A percentile compares a stretch with the other conserved stretches of the same genome.
These are phyloP conservation scores for Pichia norvegensis DNA, from an alignment of 1,139 yeast species.

Conservation along the genomic window DNA sequence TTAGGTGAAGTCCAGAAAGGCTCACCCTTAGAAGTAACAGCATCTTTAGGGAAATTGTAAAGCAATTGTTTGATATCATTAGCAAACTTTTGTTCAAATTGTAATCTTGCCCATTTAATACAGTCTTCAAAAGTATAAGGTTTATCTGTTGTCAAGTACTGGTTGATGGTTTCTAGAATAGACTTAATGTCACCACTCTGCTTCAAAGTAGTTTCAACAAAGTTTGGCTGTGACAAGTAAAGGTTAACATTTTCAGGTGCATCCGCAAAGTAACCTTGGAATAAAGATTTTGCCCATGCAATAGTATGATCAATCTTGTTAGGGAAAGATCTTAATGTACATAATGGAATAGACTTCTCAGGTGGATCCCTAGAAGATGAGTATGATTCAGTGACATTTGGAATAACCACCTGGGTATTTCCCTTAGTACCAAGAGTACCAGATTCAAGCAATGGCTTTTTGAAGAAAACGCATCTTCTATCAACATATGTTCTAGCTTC, in stretches of 20 bases:
- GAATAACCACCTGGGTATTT: constrained; percentile 93
- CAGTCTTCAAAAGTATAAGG: constrained; percentile 92
- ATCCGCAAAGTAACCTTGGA: constrained; percentile 89
- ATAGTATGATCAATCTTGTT: constrained; percentile 97
- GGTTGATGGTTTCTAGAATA: constrained; percentile 68
- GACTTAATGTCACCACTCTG: constrained; percentile 90
- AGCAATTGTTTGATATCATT: constrained; percentile 84
- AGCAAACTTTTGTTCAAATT: constrained; percentile 77
- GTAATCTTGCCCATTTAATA: constrained; percentile 87
- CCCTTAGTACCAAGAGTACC: constrained; percentile 99
- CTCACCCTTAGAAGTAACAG: constrained; percentile 81
- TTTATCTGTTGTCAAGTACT: constrained; percentile 58
- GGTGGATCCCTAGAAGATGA: constrained; percentile 98
- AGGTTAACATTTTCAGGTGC: constrained; percentile 89
- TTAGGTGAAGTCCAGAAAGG: constrained; percentile 99
- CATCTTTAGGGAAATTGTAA: constrained; percentile 91
- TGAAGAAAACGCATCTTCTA: constrained; percentile 89
- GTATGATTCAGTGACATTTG: constrained; percentile 87
- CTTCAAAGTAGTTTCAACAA: constrained; percentile 82
- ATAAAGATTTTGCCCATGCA: constrained; percentile 96
- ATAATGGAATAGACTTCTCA: constrained; percentile 91
- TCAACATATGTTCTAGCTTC: constrained; percentile 98
- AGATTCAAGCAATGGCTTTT: constrained; percentile 85
- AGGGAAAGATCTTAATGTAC: constrained; percentile 96
- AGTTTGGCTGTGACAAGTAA: constrained; percentile 86